A percentile compares a stretch with the other conserved stretches of the same genome.
Evolutionary conservation across 768 basidiomycete genomes (phyloP).

Genomic region (Russula ochroleuca): DNA sequence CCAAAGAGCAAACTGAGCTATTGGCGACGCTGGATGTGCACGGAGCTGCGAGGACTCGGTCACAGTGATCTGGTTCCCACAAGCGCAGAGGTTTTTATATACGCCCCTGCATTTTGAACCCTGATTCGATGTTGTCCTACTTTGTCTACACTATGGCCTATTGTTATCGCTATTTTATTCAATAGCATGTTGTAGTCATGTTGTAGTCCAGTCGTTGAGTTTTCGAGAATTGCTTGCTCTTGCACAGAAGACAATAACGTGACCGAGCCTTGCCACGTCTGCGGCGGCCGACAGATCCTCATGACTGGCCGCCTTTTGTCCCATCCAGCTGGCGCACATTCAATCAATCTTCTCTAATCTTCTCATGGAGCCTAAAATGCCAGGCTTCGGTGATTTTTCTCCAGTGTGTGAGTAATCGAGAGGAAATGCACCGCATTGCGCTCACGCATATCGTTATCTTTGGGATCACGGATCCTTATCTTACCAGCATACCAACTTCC

Average conservation of each 20-base stretch:
- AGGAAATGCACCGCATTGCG: background rate
- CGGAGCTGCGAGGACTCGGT: background rate
- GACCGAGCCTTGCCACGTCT: too few species aligned
- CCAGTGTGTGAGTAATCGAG: slow-evolving; percentile 18
- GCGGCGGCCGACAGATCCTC: too few species aligned
- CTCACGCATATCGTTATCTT: slow-evolving; percentile 8
- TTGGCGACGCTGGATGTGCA: slow-evolving; percentile 30
- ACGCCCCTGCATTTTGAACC: background rate
- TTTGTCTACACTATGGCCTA: background rate
- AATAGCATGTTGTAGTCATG: too few species aligned
- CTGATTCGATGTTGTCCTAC: background rate
- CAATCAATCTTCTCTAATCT: background rate
- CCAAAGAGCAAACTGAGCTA: slow-evolving; percentile 30
- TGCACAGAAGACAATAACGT: too few species aligned
- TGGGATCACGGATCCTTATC: background rate
- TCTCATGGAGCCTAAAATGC: slow-evolving; percentile 2
- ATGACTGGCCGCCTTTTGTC: background rate
- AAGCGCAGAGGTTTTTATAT: background rate
- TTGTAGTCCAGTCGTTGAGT: too few species aligned
- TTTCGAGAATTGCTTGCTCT: too few species aligned
- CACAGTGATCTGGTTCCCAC: background rate
- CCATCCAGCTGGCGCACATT: background rate
- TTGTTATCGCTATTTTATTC: slow-evolving; percentile 16
- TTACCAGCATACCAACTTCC: slow-evolving; percentile 30
- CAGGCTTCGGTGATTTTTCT: background rate